Percentiles rank a stretch among this genome's conserved stretches.
Evolutionary conservation across 495 filamentous ascomycete genomes (phyloP).

Genomic region (Penicillium pulvis): DNA sequence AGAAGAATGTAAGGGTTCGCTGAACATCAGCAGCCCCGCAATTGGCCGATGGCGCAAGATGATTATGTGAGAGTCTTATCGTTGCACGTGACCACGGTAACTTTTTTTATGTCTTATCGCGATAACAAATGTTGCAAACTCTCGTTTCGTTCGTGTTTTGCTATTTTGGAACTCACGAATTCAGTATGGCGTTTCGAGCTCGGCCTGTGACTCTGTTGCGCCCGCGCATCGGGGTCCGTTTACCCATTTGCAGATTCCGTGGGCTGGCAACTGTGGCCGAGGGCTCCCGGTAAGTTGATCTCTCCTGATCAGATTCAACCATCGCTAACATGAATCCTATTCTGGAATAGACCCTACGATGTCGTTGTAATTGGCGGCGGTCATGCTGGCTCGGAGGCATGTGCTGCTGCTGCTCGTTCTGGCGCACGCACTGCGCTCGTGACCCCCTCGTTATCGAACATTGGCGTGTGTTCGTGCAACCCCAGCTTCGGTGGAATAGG

Average conservation of each 20-base stretch:
- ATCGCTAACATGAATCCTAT: slow-evolving; percentile 6
- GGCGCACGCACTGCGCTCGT: slow-evolving; percentile 89
- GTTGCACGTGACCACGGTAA: slow-evolving; percentile 21
- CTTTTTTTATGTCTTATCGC: slow-evolving; percentile 31
- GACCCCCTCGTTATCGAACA: slow-evolving; percentile 82
- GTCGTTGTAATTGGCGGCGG: slow-evolving; percentile 95
- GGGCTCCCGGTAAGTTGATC: slow-evolving; percentile 40
- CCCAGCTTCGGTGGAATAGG: slow-evolving; percentile 97
- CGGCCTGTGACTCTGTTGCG: slow-evolving; percentile 33
- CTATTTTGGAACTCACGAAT: slow-evolving; percentile 14
- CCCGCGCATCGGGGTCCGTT: slow-evolving; percentile 33
- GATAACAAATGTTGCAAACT: slow-evolving; percentile 2
- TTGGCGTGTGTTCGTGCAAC: slow-evolving; percentile 97
- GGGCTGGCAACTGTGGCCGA: slow-evolving; percentile 52
- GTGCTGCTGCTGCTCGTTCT: slow-evolving; percentile 86
- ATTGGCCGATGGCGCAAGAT: slow-evolving; percentile 41
- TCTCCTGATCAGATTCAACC: not conserved
- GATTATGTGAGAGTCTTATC: slow-evolving; percentile 26
- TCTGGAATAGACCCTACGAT: slow-evolving; percentile 68
- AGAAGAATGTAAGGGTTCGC: slow-evolving; percentile 17
- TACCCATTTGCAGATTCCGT: slow-evolving; percentile 26
- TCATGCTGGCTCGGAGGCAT: slow-evolving; percentile 93
- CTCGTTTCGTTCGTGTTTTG: slow-evolving; percentile 3
- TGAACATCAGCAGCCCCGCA: slow-evolving; percentile 49
- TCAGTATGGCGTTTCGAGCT: slow-evolving; percentile 39